Conservation (phyloP, 106 monocot species). For the Phalaenopsis aphrodite region DNA sequence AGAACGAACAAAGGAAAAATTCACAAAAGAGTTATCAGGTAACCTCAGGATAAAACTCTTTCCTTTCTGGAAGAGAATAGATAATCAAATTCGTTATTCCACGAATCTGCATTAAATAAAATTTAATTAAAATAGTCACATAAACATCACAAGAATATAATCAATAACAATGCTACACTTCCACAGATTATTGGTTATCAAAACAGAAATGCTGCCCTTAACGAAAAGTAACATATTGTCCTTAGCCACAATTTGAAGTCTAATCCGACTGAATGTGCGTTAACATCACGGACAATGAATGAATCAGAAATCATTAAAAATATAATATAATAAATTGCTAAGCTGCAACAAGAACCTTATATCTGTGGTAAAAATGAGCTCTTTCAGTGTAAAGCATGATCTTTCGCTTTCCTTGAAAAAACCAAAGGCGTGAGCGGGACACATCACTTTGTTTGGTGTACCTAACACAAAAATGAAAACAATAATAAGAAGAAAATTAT, state of each 20-base stretch:
- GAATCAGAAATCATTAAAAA: background rate
- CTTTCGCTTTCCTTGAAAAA: slow-evolving; percentile 79
- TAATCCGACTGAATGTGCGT: background rate
- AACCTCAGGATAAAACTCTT: slow-evolving; percentile 91
- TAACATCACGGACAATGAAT: background rate
- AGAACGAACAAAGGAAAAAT: background rate
- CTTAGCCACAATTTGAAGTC: background rate
- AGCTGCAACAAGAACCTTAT: slow-evolving; percentile 48
- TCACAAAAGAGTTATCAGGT: background rate
- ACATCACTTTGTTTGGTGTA: slow-evolving; percentile 84
- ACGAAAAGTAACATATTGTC: background rate
- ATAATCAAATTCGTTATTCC: slow-evolving; percentile 67
- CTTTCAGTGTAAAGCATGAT: slow-evolving; percentile 98
- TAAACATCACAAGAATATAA: background rate
- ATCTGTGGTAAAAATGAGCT: slow-evolving; percentile 96
- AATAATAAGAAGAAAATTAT: background rate
- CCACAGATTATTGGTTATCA: background rate
- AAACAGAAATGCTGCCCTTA: background rate
- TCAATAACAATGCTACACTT: background rate
- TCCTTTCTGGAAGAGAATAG: slow-evolving; percentile 88
- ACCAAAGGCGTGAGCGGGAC: slow-evolving; percentile 93
- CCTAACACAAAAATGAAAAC: slow-evolving; percentile 19
- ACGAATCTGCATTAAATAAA: slow-evolving; percentile 58
- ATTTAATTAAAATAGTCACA: background rate
- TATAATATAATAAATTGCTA: background rate